Evolutionary conservation across 225 moss, liverwort and hornwort species (phyloP), one percentile per base, ranked within the genome.

Genomic region (Polytrichum commune): DNA sequence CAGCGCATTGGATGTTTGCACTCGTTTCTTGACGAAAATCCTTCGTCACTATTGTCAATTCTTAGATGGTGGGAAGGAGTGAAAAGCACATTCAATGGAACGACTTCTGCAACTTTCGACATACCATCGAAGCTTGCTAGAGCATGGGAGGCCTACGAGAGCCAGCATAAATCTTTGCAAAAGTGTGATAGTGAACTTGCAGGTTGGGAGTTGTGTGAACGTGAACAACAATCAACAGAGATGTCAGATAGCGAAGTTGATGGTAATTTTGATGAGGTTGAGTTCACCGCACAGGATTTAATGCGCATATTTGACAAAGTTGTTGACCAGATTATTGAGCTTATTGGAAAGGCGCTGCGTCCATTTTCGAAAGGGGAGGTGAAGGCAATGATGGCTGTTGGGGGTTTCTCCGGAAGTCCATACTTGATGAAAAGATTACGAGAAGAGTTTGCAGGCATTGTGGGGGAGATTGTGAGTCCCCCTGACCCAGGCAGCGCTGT

Each of bases 361-460:
- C 65, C n/a, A 23, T 67, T 67, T 8, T 1, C 18, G 1, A 24
- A 18, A 8, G 66, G 33, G 16, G 64, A 60, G 3, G 28, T 80
- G n/a, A 63, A 72, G 22, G 66, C 74, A 0, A 67, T 80, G 0
- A 19, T 86, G 75, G 73, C 69, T 0, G 83, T 86, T 0, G 86
- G 86, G 1, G 83, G 83, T 2, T 83, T 86, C 63, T 80, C 83
- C 0, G 67, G 72, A 2, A 75, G 79, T 1, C 83, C 86, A 0
- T 80, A 86, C 19, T 24, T 86, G 35, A 72, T 77, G 77, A 24
- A 25, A 2, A 67, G 83, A 5, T 71, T 79, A 1, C 23, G 25
- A 5, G 74, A 76, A 0, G 24, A 18, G 0, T 76, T 83, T 5
- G 9, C 26, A 0, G 28, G 0, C 35, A 65, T 35, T 9, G 79